Conservation (phyloP, 2,329 filamentous ascomycete genomes). For the Penicillium hesseltinei region DNA sequence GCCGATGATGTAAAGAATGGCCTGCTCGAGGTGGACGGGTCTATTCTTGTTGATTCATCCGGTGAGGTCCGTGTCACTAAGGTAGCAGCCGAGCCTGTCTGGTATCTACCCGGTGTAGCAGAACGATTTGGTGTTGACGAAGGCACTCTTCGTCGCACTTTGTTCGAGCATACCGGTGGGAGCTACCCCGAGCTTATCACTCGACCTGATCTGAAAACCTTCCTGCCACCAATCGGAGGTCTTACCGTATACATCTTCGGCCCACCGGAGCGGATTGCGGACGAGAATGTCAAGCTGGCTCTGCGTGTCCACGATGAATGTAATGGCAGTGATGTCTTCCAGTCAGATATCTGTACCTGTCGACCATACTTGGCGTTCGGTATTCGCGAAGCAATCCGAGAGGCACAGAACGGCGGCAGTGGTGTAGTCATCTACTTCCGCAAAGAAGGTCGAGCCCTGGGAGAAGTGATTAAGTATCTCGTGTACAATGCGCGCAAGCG, state of each 20-base stretch:
- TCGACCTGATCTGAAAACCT: conserved; percentile 88
- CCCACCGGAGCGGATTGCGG: conserved; percentile 88
- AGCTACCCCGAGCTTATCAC: conserved; percentile 97
- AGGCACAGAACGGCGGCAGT: conserved; percentile 89
- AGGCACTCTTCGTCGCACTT: conserved; percentile 74
- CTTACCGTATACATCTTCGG: conserved; percentile 97
- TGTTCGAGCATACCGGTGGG: conserved; percentile 95
- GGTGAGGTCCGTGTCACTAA: conserved; percentile 95
- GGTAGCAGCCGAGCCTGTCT: conserved; percentile 91
- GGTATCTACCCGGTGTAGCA: conserved; percentile 83
- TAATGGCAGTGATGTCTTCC: conserved; percentile 96
- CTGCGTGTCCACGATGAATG: conserved; percentile 85
- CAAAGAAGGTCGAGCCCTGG: conserved; percentile 91
- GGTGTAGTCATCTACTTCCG: conserved; percentile 98
- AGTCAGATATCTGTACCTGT: conserved; percentile 96
- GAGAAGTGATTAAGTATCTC: conserved; percentile 87
- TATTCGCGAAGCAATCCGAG: conserved; percentile 95
- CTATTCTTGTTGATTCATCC: conserved; percentile 79
- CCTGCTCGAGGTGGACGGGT: conserved; percentile 75
- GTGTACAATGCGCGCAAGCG: conserved; percentile 59
- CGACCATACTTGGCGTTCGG: conserved; percentile 90
- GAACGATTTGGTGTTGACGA: conserved; percentile 93
- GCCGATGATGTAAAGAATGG: conserved; percentile 82
- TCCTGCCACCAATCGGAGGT: conserved; percentile 91
- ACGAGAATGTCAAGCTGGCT: conserved; percentile 75